Evolutionary conservation across 768 basidiomycete genomes (phyloP), one percentile per base, ranked within the genome.

Genomic region (Psilocybe sp.): DNA sequence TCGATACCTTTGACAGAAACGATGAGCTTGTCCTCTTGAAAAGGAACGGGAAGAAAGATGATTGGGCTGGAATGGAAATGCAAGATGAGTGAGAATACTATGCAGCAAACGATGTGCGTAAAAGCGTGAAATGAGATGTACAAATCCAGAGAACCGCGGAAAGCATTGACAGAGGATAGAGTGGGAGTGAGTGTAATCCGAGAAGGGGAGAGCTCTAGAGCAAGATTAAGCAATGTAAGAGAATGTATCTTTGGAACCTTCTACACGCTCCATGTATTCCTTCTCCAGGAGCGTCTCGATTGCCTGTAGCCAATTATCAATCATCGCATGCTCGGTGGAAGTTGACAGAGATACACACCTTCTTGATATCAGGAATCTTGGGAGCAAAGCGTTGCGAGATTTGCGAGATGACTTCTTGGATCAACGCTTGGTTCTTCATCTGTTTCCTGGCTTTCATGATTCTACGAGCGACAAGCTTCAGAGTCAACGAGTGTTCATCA

Each of bases 381-480:
- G 96, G 95, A 7, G 88, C 81, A 68, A 95, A 95, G 45, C 92
- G 81, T 59, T 87, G 81, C 7, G 89, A 85, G 57, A 95, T 89
- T 67, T 93, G 90, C 10, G 88, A 85, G 56, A 92, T 90, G 53
- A 94, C 91, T 63, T 96, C 93, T 61, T 87, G 86, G 55, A 95
- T 92, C 59, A 95, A 68, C 0, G 84, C 77, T 61, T 95, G 91
- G 70, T 94, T 92, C 79, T 94, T 95, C 86, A 95, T 88, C 54
- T 87, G 89, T 80, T 93, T 93, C 32, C 92, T 82, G 20, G 92
- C 91, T 70, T 95, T 95, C 93, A 95, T 95, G 65, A 96, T 91
- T 42, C 91, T 91, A 38, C 11, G 47, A 32, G 19, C 53, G 37
- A 53, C 35, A 53, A 40, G 36, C 33, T 36, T 2, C 18, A 33